Evolutionary conservation across 2,329 filamentous ascomycete species (phyloP), one percentile per base, ranked within the genome.

Genomic region (Didymellaceae sp.): DNA sequence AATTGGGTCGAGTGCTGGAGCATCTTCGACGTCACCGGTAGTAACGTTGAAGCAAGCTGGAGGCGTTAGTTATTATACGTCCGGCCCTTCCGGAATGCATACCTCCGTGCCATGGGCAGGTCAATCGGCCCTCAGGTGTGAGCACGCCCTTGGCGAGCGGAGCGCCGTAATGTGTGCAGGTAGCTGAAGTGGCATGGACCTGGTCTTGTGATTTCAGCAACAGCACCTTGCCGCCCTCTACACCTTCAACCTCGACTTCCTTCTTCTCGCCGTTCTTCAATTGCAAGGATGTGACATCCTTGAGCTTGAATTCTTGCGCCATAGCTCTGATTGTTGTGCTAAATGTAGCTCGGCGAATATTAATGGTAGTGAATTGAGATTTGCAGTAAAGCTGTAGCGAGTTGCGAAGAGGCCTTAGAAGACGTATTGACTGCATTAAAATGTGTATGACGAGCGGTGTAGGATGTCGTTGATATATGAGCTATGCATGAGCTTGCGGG

Each of bases 61-160:
- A 57, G 6, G 2, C 13, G 38, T 52, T 18, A 25, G 14, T 14
- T 40, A 63, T 5, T 33, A 26, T 11, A 5, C 6, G 3, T 2
- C 13, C 11, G 18, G n/a, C 32, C 67, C 55, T 33, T 40, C 13
- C 3, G 10, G n/a, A n/a, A 17, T 13, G 46, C 35, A 5, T 52
- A 94, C 90, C 91, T 78, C 93, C 93, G 72, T 97, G 93, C 94
- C 94, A 97, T 3, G 93, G 91, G 72, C 94, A 99, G 6, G 90
- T 96, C 55, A 99, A 75, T 41, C 91, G 83, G 5, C 94, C 94
- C 61, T 89, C 86, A 2, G 85, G 84, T 6, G 90, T 90, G 57
- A 99, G 76, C 6, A 97, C 86, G 45, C 94, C 94, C 61, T 93
- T 91, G 44, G 86, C 85, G 58, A 99, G 77, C 11, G 94, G 94